phyloP scores from a whole-genome alignment of 2,329 filamentous ascomycete species.

The Curvularia verruculosa region DNA sequence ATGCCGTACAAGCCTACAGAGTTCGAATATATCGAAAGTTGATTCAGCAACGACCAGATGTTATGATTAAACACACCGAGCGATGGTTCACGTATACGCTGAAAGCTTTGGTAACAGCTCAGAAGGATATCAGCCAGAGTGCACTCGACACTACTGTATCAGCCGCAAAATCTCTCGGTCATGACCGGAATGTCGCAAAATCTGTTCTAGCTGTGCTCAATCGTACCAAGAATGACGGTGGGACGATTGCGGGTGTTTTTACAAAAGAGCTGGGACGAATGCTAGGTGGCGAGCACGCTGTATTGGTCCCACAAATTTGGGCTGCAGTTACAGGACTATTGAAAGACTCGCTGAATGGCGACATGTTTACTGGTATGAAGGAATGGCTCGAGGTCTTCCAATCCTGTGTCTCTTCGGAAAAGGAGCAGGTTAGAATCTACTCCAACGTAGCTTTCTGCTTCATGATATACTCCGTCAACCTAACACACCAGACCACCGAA shows the following conservation, averaged over 20 bases:
- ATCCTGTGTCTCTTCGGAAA: slow-evolving; percentile 80
- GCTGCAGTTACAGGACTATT: slow-evolving; percentile 80
- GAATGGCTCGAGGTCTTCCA: slow-evolving; percentile 82
- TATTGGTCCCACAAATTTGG: slow-evolving; percentile 86
- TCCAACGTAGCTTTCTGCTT: slow-evolving; percentile 87
- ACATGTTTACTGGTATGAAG: slow-evolving; percentile 73
- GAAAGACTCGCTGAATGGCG: slow-evolving; percentile 63
- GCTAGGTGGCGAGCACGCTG: slow-evolving; percentile 62
- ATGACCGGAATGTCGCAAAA: slow-evolving; percentile 70
- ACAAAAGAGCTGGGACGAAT: slow-evolving; percentile 68
- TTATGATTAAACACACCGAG: slow-evolving; percentile 71
- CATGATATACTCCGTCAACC: slow-evolving; percentile 75
- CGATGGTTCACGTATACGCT: slow-evolving; percentile 86
- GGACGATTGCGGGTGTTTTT: slow-evolving; percentile 62
- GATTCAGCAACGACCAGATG: slow-evolving; percentile 69
- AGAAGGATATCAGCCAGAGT: slow-evolving; percentile 75
- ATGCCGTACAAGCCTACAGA: slow-evolving; percentile 78
- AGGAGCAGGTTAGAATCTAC: slow-evolving; percentile 66
- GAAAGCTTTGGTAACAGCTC: slow-evolving; percentile 76
- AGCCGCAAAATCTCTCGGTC: slow-evolving; percentile 71
- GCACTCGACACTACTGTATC: slow-evolving; percentile 78
- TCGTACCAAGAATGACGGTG: slow-evolving; percentile 65
- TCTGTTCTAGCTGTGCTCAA: slow-evolving; percentile 69
- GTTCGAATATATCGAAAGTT: slow-evolving; percentile 80
- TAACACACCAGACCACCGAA: slow-evolving; percentile 63